phyloP scores from a whole-genome alignment of 192 early-diverging fungal genomes.

The Podila epigama region DNA sequence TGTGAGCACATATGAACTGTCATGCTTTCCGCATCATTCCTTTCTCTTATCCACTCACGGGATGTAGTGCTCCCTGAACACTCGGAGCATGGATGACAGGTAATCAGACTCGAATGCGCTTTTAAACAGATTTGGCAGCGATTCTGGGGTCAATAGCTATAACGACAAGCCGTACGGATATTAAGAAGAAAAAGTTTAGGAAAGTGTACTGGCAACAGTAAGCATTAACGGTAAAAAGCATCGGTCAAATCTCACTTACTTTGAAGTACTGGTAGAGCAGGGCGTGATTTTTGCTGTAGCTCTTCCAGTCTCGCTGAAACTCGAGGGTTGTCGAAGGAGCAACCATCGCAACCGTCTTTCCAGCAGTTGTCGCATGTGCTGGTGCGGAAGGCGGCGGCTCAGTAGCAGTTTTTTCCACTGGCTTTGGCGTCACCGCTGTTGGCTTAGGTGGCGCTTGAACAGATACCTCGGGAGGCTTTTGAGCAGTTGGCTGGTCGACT shows the following conservation, averaged over 20 bases:
- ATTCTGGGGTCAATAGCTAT: slow-evolving; percentile 53
- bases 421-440: neutral
- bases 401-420: neutral
- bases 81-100: slow-evolving; percentile 53
- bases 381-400: neutral
- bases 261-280: slow-evolving; percentile 67
- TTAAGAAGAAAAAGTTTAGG: neutral
- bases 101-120: slow-evolving; percentile 59
- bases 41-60: slow-evolving; percentile 38
- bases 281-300: slow-evolving; percentile 54
- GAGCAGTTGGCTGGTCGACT: neutral
- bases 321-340: slow-evolving; percentile 68
- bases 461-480: neutral
- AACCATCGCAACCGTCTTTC: slow-evolving; percentile 3
- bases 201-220: neutral
- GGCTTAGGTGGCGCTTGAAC: neutral
- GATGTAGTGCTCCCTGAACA: slow-evolving; percentile 46
- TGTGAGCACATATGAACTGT: too few species aligned
- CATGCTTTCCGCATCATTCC: too few species aligned
- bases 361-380: neutral
- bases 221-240: neutral
- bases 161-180: neutral
- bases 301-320: slow-evolving; percentile 79
- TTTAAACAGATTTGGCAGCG: slow-evolving; percentile 50
- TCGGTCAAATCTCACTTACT: slow-evolving; percentile 37